Base-by-base conservation (phyloP, 805 yeast genomes). In the Schizosaccharomyces lindneri region DNA sequence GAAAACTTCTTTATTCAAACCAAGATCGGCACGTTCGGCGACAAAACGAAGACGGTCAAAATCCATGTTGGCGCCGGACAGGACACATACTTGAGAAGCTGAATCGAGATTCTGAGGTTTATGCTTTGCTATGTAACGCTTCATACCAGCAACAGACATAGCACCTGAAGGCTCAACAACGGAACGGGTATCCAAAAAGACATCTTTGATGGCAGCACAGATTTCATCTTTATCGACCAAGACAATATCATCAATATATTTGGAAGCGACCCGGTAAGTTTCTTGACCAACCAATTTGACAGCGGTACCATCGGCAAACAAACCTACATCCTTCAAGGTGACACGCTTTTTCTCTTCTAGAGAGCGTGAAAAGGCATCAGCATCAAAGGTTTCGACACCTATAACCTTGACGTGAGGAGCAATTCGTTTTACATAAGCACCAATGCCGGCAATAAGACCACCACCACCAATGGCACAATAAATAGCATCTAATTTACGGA, bases 151-250 rank as follows among this genome's bases (percentile, higher is more conserved):
- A 59, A 90, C 96, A 3, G 94, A 77, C 72, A 94, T 78, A 0
- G 98, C 98, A 65, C 99, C 99, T 4, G 97, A 84, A 7, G 99
- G 99, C 73, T 93, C 99, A 43, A 87, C 85, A 62, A 93, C 80
- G 65, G 89, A 80, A 72, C 99, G 79, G 0, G 97, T 90, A 68
- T 93, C 99, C 71, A 88, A 95, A 69, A 93, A 93, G 55, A 93
- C 82, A 70, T 93, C 99, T 71, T 93, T 90, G 65, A 93, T 88
- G 55, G 97, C 97, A 24, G 98, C 98, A 76, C 85, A 86, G 63
- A 93, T 82, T 74, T 93, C 98, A 72, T 89, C 97, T 13, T 97
- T 89, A 68, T 80, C 78, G 4, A 88, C 96, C 32, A 79, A 75
- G 4, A 89, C 82, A 55, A 89, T 83, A 65, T 87, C 97, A 71